phyloP scores from a whole-genome alignment of 2,329 filamentous ascomycete species.

The Rasamsonia emersonii region DNA sequence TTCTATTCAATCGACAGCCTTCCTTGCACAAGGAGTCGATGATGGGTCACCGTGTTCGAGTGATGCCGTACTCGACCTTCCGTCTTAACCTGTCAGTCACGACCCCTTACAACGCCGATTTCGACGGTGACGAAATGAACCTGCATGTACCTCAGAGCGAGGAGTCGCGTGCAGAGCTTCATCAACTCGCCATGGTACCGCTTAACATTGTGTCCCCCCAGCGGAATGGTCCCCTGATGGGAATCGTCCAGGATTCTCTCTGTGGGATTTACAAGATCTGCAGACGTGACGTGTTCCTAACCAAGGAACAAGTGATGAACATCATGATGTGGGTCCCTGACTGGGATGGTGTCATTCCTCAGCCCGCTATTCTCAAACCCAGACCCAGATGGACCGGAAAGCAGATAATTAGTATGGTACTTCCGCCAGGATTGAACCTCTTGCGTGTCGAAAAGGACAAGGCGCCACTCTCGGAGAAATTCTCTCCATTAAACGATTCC shows the following conservation, averaged over 20 bases:
- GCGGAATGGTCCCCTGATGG: slow-evolving; percentile 94
- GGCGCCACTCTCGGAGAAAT: slow-evolving; percentile 43
- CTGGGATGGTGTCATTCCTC: slow-evolving; percentile 92
- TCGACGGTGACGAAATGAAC: slow-evolving; percentile 99
- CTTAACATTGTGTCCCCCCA: slow-evolving; percentile 97
- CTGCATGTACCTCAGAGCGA: slow-evolving; percentile 97
- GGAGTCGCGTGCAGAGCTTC: slow-evolving; percentile 90
- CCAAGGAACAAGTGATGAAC: slow-evolving; percentile 90
- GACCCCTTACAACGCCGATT: slow-evolving; percentile 98
- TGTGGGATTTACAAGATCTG: slow-evolving; percentile 97
- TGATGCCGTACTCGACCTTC: slow-evolving; percentile 99
- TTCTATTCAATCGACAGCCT: slow-evolving; percentile 99
- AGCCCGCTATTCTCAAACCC: slow-evolving; percentile 89
- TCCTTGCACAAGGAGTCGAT: slow-evolving; percentile 99
- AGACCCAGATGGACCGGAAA: slow-evolving; percentile 94
- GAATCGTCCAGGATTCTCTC: slow-evolving; percentile 96
- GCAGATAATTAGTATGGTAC: slow-evolving; percentile 88
- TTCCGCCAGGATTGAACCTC: slow-evolving; percentile 77
- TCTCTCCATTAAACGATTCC: slow-evolving; percentile 61
- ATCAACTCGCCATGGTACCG: slow-evolving; percentile 93
- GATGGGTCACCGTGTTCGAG: slow-evolving; percentile 97
- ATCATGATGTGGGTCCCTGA: slow-evolving; percentile 94
- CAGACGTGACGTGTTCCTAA: slow-evolving; percentile 82
- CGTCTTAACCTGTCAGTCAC: slow-evolving; percentile 95
- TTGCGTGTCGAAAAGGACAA: slow-evolving; percentile 57